Conservation (phyloP, 768 basidiomycete species). For the Tremella mesenterica region DNA sequence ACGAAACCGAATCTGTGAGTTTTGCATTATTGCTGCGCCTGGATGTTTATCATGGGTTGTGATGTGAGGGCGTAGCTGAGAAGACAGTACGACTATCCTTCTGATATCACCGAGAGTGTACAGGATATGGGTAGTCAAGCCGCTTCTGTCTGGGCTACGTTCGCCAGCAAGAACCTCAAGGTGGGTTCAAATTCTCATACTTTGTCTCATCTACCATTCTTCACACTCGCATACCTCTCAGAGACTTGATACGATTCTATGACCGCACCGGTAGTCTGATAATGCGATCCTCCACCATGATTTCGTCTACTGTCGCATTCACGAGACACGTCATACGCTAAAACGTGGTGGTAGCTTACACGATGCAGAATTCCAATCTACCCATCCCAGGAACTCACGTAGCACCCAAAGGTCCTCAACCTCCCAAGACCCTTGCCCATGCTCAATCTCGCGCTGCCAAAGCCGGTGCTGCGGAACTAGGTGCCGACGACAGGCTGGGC, state of each 20-base stretch:
- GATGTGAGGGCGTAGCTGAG: neutral
- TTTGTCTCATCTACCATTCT: too few species aligned
- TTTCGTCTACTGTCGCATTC: too few species aligned
- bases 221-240: neutral
- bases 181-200: slow-evolving; percentile 27
- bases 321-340: neutral
- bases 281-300: too few species aligned
- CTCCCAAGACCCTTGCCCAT: slow-evolving; percentile 95
- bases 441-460: slow-evolving; percentile 77
- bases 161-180: slow-evolving; percentile 46
- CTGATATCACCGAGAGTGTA: slow-evolving; percentile 53
- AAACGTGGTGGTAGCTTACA: too few species aligned
- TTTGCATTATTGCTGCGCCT: too few species aligned
- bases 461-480: slow-evolving; percentile 50
- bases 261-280: too few species aligned
- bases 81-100: slow-evolving; percentile 52
- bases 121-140: slow-evolving; percentile 36
- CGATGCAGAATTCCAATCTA: slow-evolving; percentile 70
- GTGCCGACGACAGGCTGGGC: slow-evolving; percentile 59
- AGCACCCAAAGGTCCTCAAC: slow-evolving; percentile 52
- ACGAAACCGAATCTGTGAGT: slow-evolving; percentile 62
- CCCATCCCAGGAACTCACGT: slow-evolving; percentile 58
- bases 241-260: neutral
- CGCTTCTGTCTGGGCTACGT: slow-evolving; percentile 37
- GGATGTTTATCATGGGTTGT: neutral